phyloP scores from a whole-genome alignment of 371 early-diverging fungal species.

The Mortierella sp. region DNA sequence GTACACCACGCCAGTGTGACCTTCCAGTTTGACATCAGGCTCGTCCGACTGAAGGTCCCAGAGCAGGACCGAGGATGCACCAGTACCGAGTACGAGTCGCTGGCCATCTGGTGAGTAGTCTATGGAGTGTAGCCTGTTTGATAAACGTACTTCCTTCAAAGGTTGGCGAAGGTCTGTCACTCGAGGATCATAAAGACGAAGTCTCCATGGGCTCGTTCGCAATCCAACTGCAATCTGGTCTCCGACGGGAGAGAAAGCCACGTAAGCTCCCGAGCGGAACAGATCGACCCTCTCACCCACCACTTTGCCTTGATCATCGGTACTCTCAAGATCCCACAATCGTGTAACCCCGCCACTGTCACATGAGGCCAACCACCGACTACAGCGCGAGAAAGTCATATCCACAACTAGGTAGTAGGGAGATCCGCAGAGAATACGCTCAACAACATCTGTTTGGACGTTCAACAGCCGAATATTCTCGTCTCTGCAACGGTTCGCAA shows the following conservation, averaged over 20 bases:
- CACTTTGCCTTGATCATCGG: neutral
- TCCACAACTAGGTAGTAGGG: neutral
- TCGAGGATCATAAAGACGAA: neutral
- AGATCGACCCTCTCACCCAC: neutral
- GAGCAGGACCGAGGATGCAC: neutral
- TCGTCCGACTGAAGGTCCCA: neutral
- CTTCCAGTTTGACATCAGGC: neutral
- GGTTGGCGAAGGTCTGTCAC: neutral
- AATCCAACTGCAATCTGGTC: neutral
- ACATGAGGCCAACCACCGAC: neutral
- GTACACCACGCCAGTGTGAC: neutral
- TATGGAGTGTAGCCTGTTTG: neutral
- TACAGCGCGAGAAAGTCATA: neutral
- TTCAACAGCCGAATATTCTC: neutral
- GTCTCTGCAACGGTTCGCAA: neutral
- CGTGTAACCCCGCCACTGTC: too few species aligned
- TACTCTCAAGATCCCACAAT: neutral
- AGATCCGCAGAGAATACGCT: neutral
- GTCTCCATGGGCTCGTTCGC: neutral
- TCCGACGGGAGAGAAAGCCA: neutral
- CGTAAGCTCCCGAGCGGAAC: neutral
- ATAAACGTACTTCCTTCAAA: neutral
- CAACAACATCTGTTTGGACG: neutral
- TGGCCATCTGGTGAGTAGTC: neutral
- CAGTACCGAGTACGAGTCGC: neutral